phyloP scores from a whole-genome alignment of 2,329 filamentous ascomycete species.

The Sporothrix brasiliensis region DNA sequence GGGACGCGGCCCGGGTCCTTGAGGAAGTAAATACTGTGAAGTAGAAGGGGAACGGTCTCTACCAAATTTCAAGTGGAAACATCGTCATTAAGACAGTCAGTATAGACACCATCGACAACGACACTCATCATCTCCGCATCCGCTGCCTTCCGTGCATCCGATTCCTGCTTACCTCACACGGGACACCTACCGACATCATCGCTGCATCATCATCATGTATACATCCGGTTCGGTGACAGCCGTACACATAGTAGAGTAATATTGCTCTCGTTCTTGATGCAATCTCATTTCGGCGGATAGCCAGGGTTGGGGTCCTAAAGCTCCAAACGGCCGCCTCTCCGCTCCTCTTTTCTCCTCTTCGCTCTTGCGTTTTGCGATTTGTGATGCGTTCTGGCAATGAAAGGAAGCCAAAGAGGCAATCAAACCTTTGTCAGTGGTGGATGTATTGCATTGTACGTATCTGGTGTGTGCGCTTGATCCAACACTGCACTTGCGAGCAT shows the following conservation, averaged over 20 bases:
- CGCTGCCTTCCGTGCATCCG: background rate
- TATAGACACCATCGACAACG: constrained; percentile 9
- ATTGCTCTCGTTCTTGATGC: background rate
- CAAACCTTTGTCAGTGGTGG: background rate
- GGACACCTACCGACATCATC: background rate
- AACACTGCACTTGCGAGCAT: background rate
- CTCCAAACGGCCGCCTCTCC: background rate
- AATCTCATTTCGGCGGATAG: background rate
- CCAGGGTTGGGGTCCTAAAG: background rate
- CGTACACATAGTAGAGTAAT: background rate
- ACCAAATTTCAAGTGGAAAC: background rate
- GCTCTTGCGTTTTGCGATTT: background rate
- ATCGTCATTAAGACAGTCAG: constrained; percentile 2
- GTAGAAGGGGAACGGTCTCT: background rate
- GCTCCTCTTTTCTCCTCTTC: background rate
- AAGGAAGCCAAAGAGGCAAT: background rate
- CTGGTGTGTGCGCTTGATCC: background rate
- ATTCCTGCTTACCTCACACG: background rate
- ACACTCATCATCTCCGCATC: background rate
- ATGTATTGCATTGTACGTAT: background rate
- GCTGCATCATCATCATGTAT: background rate
- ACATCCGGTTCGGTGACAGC: background rate
- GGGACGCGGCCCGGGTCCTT: constrained; percentile 11
- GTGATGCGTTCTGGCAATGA: background rate
- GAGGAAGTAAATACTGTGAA: background rate